phyloP scores from a whole-genome alignment of 768 basidiomycete species.

The Leucocoprinus sp. region DNA sequence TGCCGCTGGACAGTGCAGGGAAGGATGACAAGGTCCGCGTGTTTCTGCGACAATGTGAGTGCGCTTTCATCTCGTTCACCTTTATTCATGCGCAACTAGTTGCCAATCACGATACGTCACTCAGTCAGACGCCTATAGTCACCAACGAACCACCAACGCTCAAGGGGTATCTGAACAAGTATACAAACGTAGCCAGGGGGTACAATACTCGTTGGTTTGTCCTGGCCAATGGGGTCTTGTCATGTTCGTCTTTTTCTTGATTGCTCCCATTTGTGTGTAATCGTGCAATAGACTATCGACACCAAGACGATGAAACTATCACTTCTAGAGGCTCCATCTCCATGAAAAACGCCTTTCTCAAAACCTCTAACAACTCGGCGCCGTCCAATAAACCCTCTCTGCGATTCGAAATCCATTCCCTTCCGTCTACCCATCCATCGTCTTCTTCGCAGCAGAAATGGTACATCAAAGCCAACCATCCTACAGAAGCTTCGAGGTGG shows the following conservation, averaged over 20 bases:
- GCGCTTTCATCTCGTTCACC: neutral
- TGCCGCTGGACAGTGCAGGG: slow-evolving; percentile 56
- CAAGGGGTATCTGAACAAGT: slow-evolving; percentile 83
- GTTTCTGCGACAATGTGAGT: slow-evolving; percentile 78
- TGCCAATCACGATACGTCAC: slow-evolving; percentile 70
- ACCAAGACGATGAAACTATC: slow-evolving; percentile 83
- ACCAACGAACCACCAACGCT: slow-evolving; percentile 49
- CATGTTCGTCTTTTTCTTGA: slow-evolving; percentile 48
- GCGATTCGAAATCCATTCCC: slow-evolving; percentile 77
- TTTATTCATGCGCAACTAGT: slow-evolving; percentile 24
- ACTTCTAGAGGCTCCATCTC: slow-evolving; percentile 32
- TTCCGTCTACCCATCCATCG: slow-evolving; percentile 31
- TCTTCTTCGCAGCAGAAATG: slow-evolving; percentile 53
- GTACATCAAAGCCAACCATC: slow-evolving; percentile 82
- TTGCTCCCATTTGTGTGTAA: neutral
- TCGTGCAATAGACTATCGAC: slow-evolving; percentile 56
- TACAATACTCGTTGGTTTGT: slow-evolving; percentile 92
- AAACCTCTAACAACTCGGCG: slow-evolving; percentile 23
- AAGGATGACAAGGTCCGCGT: slow-evolving; percentile 78
- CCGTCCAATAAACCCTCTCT: slow-evolving; percentile 39
- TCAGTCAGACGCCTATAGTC: slow-evolving; percentile 41
- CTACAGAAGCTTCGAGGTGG: slow-evolving; percentile 87
- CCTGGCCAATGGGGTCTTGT: slow-evolving; percentile 75
- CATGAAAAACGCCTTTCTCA: slow-evolving; percentile 56
- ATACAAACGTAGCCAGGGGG: slow-evolving; percentile 85